Base-by-base conservation (phyloP, 148 eudicot genomes). In the Bassia scoparia region DNA sequence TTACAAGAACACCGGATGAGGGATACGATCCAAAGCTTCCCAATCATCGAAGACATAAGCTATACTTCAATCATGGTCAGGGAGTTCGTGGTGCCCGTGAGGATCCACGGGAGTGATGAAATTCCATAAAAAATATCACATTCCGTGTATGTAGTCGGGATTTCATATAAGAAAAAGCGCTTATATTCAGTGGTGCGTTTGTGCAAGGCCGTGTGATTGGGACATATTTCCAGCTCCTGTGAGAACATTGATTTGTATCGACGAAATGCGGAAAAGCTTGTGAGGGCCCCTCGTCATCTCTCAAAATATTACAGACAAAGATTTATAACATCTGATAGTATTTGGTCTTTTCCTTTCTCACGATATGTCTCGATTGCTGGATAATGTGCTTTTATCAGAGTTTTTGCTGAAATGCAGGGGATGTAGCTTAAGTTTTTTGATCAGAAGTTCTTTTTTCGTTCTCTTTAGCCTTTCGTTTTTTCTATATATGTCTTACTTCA, bases 41-140 rank as follows among this genome's bases (percentile, higher is more conserved):
- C 97, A 0, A 58, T 30, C 1, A 77, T 93, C 23, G 69, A 75
- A 79, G 88, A 83, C 82, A 83, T 93, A 74, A 89, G 83, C 74
- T 89, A n/a, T 80, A 84, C 78, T 15, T 80, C 89, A 0, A 74
- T 94, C 91, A 91, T 30, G 98, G 98, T 3, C 91, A 88, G 68
- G n/a, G 84, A 26, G 97, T 89, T 43, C 95, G 98, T 3, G n/a
- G 97, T 89, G n/a, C n/a, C 98, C 0, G 98, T 91, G 16, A 85
- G 98, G 18, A 85, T 94, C 68, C 93, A 94, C 5, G 98, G 98
- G n/a, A 94, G 90, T 53, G 82, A 77, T 12, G 91, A 87, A 15
- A 94, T 94, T 58, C 97, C 0, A 79, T 94, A 4, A 84, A 67
- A 69, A 84, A 89, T 37, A 79, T 94, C 21, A 83, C 86, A 33